Evolutionary conservation across 352 stramenopile genomes (phyloP).

Genomic region (Phytophthora ramorum): DNA sequence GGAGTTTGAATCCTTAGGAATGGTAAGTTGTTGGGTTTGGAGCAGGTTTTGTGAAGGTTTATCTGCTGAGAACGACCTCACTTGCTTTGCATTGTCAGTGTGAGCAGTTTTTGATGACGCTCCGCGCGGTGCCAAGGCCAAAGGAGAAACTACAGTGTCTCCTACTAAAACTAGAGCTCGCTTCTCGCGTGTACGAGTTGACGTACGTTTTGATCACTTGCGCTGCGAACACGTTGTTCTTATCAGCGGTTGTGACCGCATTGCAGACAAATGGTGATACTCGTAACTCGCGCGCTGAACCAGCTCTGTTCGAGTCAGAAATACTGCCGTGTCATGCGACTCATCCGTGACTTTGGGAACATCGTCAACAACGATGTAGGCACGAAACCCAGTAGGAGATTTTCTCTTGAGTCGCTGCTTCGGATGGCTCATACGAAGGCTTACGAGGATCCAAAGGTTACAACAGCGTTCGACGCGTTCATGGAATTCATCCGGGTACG

Average conservation of each 20-base stretch:
- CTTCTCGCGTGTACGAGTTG: slow-evolving; percentile 28
- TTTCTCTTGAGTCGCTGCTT: slow-evolving; percentile 35
- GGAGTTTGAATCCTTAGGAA: slow-evolving; percentile 21
- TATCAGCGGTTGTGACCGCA: not conserved
- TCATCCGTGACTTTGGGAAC: slow-evolving; percentile 40
- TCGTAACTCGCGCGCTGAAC: slow-evolving; percentile 40
- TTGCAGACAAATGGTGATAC: slow-evolving; percentile 27
- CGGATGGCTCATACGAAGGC: slow-evolving; percentile 30
- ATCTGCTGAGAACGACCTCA: not conserved
- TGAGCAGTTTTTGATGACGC: slow-evolving; percentile 38
- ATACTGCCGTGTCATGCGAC: slow-evolving; percentile 22
- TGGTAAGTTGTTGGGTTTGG: slow-evolving; percentile 22
- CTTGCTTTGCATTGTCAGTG: slow-evolving; percentile 20
- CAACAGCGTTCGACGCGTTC: slow-evolving; percentile 28
- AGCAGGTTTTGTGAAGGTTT: not conserved
- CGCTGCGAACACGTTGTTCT: not conserved
- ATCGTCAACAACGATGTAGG: slow-evolving; percentile 27
- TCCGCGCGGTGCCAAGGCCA: slow-evolving; percentile 25
- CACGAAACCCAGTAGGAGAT: slow-evolving; percentile 17
- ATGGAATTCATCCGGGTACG: slow-evolving; percentile 32
- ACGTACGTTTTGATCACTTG: slow-evolving; percentile 17
- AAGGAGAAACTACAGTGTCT: slow-evolving; percentile 42
- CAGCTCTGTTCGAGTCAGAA: slow-evolving; percentile 34
- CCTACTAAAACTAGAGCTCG: slow-evolving; percentile 35
- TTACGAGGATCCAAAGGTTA: slow-evolving; percentile 23